phyloP scores from a whole-genome alignment of 2,329 filamentous ascomycete species.

The Alternaria panax region DNA sequence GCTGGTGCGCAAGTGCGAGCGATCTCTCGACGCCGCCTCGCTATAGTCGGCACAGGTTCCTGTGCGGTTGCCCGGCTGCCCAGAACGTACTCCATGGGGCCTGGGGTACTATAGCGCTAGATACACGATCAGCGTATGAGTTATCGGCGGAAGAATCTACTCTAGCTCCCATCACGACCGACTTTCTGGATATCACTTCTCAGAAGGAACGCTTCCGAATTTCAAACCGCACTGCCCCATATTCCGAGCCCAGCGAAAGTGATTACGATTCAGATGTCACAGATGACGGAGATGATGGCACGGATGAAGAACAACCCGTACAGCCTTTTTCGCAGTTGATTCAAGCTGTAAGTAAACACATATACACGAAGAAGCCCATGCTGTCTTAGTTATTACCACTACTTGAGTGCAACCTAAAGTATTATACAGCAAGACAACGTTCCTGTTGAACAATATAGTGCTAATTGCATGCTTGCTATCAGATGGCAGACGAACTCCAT shows the following conservation, averaged over 20 bases:
- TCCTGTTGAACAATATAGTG: background rate
- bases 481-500: background rate
- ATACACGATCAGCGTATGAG: conserved; percentile 36
- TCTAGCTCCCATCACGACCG: background rate
- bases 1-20: conserved; percentile 31
- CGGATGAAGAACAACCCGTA: background rate
- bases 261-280: background rate
- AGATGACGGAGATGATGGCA: conserved; percentile 1
- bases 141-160: conserved; percentile 2
- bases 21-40: conserved; percentile 17
- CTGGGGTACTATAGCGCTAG: conserved; percentile 42
- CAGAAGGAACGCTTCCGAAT: conserved; percentile 15
- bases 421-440: background rate
- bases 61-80: conserved; percentile 20
- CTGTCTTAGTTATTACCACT: background rate
- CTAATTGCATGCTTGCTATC: background rate
- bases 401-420: background rate
- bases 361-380: background rate
- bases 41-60: background rate
- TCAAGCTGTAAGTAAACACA: conserved; percentile 1
- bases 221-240: background rate
- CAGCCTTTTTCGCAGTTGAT: background rate
- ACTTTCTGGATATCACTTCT: conserved; percentile 19
- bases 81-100: conserved; percentile 26
- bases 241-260: background rate